phyloP scores from a whole-genome alignment of 2,329 filamentous ascomycete species.

The Polychaeton citri region DNA sequence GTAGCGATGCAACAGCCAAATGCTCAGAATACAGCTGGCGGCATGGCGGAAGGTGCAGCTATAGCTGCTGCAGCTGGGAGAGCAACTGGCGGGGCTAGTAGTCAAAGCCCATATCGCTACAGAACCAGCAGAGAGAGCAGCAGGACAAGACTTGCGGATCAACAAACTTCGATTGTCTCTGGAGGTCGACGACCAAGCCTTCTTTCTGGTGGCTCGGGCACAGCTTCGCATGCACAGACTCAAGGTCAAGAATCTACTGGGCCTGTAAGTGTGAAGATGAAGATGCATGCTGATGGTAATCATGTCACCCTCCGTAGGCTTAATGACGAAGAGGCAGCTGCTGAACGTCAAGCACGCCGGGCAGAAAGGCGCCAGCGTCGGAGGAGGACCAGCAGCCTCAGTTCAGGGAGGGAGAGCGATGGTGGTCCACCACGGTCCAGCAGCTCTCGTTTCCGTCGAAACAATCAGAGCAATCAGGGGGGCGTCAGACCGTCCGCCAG shows the following conservation, averaged over 20 bases:
- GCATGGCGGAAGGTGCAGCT: slow-evolving; percentile 11
- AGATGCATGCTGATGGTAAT: slow-evolving; percentile 50
- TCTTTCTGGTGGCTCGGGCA: slow-evolving; percentile 5
- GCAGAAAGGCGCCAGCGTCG: slow-evolving; percentile 28
- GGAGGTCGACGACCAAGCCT: not conserved
- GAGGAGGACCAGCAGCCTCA: slow-evolving; percentile 20
- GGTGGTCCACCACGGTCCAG: slow-evolving; percentile 5
- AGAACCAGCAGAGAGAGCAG: slow-evolving; percentile 1
- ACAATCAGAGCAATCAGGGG: slow-evolving; percentile 4
- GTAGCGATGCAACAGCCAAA: slow-evolving; percentile 16
- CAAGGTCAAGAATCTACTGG: slow-evolving; percentile 7
- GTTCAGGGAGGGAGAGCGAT: slow-evolving; percentile 26
- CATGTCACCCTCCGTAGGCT: slow-evolving; percentile 49
- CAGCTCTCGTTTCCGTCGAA: slow-evolving; percentile 10
- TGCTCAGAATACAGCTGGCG: slow-evolving; percentile 7
- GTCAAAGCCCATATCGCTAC: slow-evolving; percentile 16
- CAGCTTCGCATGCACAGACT: slow-evolving; percentile 9
- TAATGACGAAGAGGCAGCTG: slow-evolving; percentile 49
- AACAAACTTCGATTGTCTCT: not conserved
- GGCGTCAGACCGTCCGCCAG: slow-evolving; percentile 12
- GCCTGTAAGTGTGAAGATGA: slow-evolving; percentile 50
- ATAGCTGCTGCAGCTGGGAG: slow-evolving; percentile 4
- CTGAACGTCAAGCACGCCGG: slow-evolving; percentile 42
- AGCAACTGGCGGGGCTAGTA: slow-evolving; percentile 7
- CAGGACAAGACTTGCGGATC: not conserved